A percentile compares a stretch with the other conserved stretches of the same genome.
Evolutionary conservation across 306 rosid species (phyloP).

Genomic region (Citrullus colocynthis): DNA sequence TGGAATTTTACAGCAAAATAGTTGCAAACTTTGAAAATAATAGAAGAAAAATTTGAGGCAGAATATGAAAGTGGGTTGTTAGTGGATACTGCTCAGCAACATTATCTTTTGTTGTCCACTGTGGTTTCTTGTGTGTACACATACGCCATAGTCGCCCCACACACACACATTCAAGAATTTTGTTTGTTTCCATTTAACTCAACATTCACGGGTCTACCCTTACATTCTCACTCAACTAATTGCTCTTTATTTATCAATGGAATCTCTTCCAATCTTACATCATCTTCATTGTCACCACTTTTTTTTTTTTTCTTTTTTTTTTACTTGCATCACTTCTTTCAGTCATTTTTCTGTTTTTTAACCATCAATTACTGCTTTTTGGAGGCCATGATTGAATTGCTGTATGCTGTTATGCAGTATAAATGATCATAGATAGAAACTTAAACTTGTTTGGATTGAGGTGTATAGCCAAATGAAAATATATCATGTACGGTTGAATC

Average conservation of each 20-base stretch:
- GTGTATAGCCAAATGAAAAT: background rate
- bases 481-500: background rate
- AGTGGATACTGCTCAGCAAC: conserved; percentile 22
- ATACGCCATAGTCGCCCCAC: background rate
- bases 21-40: conserved; percentile 26
- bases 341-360: background rate
- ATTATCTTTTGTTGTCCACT: conserved; percentile 60
- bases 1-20: conserved; percentile 41
- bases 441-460: background rate
- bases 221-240: background rate
- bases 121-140: background rate
- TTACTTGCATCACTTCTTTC: background rate
- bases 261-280: background rate
- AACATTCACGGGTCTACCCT: background rate
- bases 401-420: background rate
- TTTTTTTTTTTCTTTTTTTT: no score
- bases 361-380: background rate
- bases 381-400: background rate
- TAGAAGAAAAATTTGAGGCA: conserved; percentile 5
- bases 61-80: background rate
- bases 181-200: conserved; percentile 3
- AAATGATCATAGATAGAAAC: background rate
- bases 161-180: background rate
- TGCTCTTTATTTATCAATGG: background rate
- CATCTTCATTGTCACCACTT: background rate